Percentiles rank a stretch among this genome's conserved stretches.
Evolutionary conservation across 2,329 filamentous ascomycete genomes (phyloP).

Genomic region (Trichoderma guizhouense): DNA sequence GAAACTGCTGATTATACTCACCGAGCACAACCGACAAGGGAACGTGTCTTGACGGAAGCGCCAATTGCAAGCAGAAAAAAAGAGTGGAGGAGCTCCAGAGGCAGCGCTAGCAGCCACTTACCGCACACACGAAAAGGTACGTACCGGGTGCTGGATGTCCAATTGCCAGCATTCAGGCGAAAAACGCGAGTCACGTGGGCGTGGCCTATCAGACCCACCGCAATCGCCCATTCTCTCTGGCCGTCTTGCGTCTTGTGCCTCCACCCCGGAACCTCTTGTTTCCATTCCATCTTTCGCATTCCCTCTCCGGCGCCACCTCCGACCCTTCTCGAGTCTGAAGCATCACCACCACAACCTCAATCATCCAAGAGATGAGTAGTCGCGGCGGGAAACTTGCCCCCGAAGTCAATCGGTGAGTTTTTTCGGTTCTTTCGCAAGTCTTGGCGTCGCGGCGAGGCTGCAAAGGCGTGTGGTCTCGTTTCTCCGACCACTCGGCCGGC

Average conservation of each 20-base stretch:
- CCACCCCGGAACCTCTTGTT: slow-evolving; percentile 28
- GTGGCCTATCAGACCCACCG: slow-evolving; percentile 17
- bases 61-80: not conserved
- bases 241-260: slow-evolving; percentile 23
- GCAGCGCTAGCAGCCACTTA: not conserved
- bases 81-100: not conserved
- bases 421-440: not conserved
- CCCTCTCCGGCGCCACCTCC: slow-evolving; percentile 17
- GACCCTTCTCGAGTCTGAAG: slow-evolving; percentile 31
- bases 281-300: slow-evolving; percentile 22
- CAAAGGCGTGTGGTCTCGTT: not conserved
- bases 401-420: slow-evolving; percentile 87
- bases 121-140: not conserved
- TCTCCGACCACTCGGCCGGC: slow-evolving; percentile 5
- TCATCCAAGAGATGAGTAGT: slow-evolving; percentile 86
- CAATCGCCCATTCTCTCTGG: slow-evolving; percentile 20
- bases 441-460: slow-evolving; percentile 22
- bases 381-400: slow-evolving; percentile 95
- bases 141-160: not conserved
- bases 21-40: not conserved
- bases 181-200: slow-evolving; percentile 17
- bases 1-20: not conserved
- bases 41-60: slow-evolving; percentile 1
- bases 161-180: not conserved
- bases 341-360: slow-evolving; percentile 29